Base-by-base conservation (phyloP, 2,329 filamentous ascomycete genomes). In the Dryadomyces quercus-mongolicae region DNA sequence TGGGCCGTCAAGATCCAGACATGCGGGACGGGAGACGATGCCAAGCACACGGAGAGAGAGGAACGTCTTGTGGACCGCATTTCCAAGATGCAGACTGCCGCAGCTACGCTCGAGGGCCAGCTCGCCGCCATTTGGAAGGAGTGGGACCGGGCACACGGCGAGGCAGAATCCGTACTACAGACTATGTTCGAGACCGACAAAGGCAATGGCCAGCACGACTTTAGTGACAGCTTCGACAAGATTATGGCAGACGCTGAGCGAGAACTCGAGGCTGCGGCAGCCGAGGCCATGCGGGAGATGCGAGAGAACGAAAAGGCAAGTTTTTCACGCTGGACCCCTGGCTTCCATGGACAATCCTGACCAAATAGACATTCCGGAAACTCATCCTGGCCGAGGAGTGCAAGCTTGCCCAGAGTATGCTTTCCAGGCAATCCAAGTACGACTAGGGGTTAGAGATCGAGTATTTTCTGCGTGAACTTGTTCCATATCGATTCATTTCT, bases 101-200 rank as follows among this genome's bases (percentile, higher is more conserved):
- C 56, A 0, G 49, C 45, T 6, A 12, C 54, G 9, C 45, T 63
- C 5, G 57, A 60, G 52, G 42, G 6, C 2, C 58, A 61, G 7
- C 54, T 62, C 5, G 49, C 42, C 6, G 44, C 25, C 8, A 51
- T 62, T 5, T 63, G 60, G 62, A 31, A 54, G 5, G 56, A 62
- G 63, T 74, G 56, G 69, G 73, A 54, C 31, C 56, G 58, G 20
- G 69, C 71, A 9, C 72, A 73, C n/a, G 71, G 74, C 2, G 67
- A 70, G 12, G 63, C 66, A 1, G 62, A 69, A 18, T 67, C 69
- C 56, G 61, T 63, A 2, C 36, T 59, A 9, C 50, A 45, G 10
- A 55, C 51, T 12, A 40, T 62, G 20, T 12, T 49, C 3, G 42
- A 52, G n/a, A n/a, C n/a, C n/a, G n/a, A n/a, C n/a, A n/a, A n/a